Conservation (phyloP, 495 filamentous ascomycete genomes). For the Geopyxis carbonaria region DNA sequence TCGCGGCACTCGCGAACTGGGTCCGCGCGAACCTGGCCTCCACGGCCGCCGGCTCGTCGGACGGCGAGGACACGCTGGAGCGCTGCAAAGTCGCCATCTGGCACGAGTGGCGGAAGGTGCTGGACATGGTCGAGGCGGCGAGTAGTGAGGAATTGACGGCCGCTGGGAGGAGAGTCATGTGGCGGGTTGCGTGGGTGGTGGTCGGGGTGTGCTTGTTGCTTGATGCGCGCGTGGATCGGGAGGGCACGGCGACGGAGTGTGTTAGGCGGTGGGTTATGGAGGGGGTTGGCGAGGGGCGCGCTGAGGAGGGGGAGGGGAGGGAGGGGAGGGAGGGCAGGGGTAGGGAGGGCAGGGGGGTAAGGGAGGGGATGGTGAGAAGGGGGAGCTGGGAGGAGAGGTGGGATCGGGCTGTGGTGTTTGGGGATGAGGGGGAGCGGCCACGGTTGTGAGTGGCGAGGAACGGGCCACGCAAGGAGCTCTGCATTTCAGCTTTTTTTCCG, state of each 20-base stretch:
- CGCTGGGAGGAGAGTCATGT: conserved; percentile 18
- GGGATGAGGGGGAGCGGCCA: conserved; percentile 13
- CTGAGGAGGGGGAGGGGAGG: conserved; percentile 13
- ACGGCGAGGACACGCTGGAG: conserved; percentile 20
- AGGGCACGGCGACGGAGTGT: conserved; percentile 16
- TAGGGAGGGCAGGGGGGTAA: conserved; percentile 17
- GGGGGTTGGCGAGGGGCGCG: conserved; percentile 7
- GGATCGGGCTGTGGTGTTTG: conserved; percentile 20
- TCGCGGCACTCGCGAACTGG: conserved; percentile 20
- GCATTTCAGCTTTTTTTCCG: no score
- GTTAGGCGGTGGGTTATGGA: conserved; percentile 21
- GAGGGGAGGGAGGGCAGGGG: conserved; percentile 11
- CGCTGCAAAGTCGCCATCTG: conserved; percentile 21
- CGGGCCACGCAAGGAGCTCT: no score
- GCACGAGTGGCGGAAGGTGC: conserved; percentile 19
- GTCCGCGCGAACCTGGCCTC: conserved; percentile 21
- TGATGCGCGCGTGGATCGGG: conserved; percentile 20
- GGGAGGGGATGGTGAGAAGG: conserved; percentile 13
- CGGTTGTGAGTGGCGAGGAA: no score
- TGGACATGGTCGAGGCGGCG: conserved; percentile 9
- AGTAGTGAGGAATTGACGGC: conserved; percentile 20
- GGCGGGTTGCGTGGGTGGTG: conserved; percentile 21
- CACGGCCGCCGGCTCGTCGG: conserved; percentile 11
- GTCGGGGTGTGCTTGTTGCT: conserved; percentile 21
- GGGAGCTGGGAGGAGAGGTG: no score